These are phyloP conservation scores for Vicia villosa DNA, from an alignment of 306 rosid genomes.

Conservation along the genomic window DNA sequence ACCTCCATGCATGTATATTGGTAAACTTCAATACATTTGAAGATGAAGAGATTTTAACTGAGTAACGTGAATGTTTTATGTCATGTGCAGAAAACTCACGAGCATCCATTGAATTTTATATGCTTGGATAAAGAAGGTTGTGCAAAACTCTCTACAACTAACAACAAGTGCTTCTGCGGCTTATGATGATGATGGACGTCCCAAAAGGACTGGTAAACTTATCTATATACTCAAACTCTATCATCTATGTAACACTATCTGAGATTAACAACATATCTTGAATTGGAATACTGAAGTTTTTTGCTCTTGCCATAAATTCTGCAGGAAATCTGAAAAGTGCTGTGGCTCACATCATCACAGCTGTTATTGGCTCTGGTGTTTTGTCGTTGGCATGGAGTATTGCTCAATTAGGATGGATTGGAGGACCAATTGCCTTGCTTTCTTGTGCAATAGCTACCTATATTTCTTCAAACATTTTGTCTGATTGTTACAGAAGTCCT, in stretches of 20 bases:
- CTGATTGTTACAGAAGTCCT: conserved; percentile 70
- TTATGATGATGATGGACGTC: conserved; percentile 64
- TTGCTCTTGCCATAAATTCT: background rate
- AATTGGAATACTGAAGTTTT: conserved; percentile 18
- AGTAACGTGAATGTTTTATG: no score
- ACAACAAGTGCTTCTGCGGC: conserved; percentile 21
- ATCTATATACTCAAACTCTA: conserved; percentile 21
- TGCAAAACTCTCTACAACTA: conserved; percentile 47
- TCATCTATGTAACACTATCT: background rate
- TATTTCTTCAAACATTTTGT: conserved; percentile 55
- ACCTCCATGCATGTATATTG: no score
- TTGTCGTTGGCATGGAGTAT: conserved; percentile 77
- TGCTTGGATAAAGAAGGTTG: conserved; percentile 50
- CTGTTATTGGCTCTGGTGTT: conserved; percentile 75
- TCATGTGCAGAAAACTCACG: conserved; percentile 24
- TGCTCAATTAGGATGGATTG: conserved; percentile 71
- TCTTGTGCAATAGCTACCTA: conserved; percentile 53
- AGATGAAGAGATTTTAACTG: no score
- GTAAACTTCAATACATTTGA: no score
- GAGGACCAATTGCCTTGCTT: conserved; percentile 56
- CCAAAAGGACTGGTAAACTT: conserved; percentile 56
- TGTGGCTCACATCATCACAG: conserved; percentile 74
- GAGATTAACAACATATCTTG: no score
- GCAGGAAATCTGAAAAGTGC: conserved; percentile 57
- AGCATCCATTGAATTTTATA: no score